These are phyloP conservation scores for Globisporangium abappressorium DNA, from an alignment of 352 stramenopile genomes.

Conservation along the genomic window DNA sequence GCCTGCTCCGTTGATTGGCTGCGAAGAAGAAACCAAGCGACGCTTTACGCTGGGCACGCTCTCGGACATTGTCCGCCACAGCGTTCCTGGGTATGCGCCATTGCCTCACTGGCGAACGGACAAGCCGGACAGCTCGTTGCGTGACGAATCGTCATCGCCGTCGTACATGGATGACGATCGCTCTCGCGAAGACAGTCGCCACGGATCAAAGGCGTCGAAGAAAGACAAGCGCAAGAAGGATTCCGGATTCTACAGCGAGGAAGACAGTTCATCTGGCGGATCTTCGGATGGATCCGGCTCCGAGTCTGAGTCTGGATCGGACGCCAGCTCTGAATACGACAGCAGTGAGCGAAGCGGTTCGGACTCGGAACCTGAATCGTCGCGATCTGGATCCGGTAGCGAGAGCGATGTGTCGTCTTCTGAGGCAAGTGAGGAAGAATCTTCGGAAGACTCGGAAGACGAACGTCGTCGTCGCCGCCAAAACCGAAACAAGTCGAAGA, in stretches of 20 bases:
- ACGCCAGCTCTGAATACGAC: conserved; percentile 39
- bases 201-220: conserved; percentile 15
- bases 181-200: conserved; percentile 20
- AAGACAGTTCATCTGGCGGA: conserved; percentile 38
- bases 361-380: conserved; percentile 23
- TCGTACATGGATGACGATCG: conserved; percentile 31
- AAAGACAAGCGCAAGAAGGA: conserved; percentile 35
- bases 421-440: conserved; percentile 25
- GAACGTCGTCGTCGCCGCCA: conserved; percentile 34
- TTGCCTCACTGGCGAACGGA: conserved; percentile 72
- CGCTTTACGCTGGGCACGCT: conserved; percentile 86
- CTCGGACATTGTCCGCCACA: conserved; percentile 84
- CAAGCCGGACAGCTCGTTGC: conserved; percentile 66
- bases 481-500: conserved; percentile 12
- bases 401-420: conserved; percentile 33
- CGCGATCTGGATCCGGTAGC: conserved; percentile 24
- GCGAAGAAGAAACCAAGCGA: conserved; percentile 65
- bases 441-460: conserved; percentile 42
- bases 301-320: conserved; percentile 32
- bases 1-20: conserved; percentile 69
- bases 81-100: conserved; percentile 74
- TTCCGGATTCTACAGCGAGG: conserved; percentile 71
- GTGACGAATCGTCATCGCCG: conserved; percentile 59
- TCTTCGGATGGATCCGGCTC: conserved; percentile 31
- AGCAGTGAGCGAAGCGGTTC: conserved; percentile 32